Base-by-base conservation (phyloP, 2,329 filamentous ascomycete genomes). In the Pyrenophora seminiperda region DNA sequence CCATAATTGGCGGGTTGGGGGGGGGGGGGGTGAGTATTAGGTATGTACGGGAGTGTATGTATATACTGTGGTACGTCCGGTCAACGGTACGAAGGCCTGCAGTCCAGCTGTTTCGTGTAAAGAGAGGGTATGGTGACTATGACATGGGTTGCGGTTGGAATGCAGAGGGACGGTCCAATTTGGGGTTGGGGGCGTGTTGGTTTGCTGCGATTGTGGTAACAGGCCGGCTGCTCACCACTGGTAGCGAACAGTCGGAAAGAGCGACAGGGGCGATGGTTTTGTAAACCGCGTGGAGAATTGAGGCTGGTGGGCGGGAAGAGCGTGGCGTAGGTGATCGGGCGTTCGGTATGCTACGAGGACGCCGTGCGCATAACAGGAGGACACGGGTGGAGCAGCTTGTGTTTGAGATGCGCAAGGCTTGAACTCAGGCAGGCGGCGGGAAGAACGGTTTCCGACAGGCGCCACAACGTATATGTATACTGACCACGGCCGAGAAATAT, bases 151-250 rank as follows among this genome's bases (percentile, higher is more conserved):
- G 55, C 33, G 47, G 24, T 14, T 41, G 43, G 48, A 38, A 18
- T 48, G 17, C 18, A 39, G 27, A 39, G 11, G 36, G 20, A 27
- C 11, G 20, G 20, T 13, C 20, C 20, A 39, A 39, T 39, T 24
- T 39, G 20, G 33, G 33, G 11, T 24, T 10, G 19, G 54, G 53
- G 50, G 53, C 53, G 53, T 33, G 56, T 54, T 24, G 4, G 22
- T 24, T 24, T 44, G 42, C 53, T 20, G 54, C 50, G 47, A 54
- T 53, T 34, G 63, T 71, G 65, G 67, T 68, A 59, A 72, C 70
- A 73, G 70, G 52, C 70, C 70, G 48, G 70, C 70, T 73, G 70
- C 61, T 61, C 62, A 72, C 66, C 68, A 68, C 69, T 62, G 56
- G 55, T 64, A 57, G 56, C 49, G 53, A 63, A 54, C 46, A 53